These are phyloP conservation scores for Urochloa ruziziensis DNA, from an alignment of 176 grass and related monocot genomes.

Conservation along the genomic window DNA sequence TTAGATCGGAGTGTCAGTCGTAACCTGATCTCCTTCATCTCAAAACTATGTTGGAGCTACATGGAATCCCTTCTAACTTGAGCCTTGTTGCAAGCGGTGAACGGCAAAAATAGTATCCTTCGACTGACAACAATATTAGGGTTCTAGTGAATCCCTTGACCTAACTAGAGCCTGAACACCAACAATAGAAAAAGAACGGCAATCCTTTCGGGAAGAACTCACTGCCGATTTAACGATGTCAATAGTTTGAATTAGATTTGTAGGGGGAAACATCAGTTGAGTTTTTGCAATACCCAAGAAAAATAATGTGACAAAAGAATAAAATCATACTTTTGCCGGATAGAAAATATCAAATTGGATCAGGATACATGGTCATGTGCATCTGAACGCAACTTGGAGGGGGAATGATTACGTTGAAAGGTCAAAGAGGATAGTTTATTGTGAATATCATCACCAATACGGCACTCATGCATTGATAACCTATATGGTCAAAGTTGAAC, in stretches of 20 bases:
- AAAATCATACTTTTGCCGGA: not conserved
- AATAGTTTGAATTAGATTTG: not conserved
- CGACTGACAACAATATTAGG: no score
- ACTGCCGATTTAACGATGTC: not conserved
- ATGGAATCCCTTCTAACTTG: not conserved
- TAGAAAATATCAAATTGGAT: not conserved
- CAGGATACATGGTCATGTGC: not conserved
- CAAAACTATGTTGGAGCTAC: no score
- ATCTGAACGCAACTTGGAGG: not conserved
- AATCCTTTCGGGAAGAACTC: not conserved
- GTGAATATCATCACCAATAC: not conserved
- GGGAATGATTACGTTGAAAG: not conserved
- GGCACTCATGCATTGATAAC: not conserved
- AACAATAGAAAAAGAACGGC: not conserved
- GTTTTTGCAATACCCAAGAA: no score
- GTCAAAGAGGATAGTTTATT: not conserved
- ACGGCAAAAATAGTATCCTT: not conserved
- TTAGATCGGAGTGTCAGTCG: no score
- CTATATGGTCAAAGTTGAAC: not conserved
- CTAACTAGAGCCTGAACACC: no score
- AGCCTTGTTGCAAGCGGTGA: not conserved
- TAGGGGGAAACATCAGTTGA: no score
- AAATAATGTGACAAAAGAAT: not conserved
- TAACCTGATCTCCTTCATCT: no score
- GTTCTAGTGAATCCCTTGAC: no score